These are phyloP conservation scores for Trametes elegans DNA, from an alignment of 768 basidiomycete species.

Conservation along the genomic window DNA sequence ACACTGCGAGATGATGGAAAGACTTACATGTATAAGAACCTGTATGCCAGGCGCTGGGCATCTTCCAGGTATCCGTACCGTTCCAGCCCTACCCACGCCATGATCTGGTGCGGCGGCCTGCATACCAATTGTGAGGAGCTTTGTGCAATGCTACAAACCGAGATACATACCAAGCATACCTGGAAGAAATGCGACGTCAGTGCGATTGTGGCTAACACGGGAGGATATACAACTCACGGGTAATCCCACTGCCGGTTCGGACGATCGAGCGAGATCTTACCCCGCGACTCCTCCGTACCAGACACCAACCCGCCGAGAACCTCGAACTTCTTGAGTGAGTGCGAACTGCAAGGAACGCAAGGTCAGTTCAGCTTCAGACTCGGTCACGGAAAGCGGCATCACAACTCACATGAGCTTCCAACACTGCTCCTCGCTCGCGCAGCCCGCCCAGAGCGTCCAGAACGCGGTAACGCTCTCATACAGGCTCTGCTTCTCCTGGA, in stretches of 20 bases:
- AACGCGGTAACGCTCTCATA: slow-evolving; percentile 97
- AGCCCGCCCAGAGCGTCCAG: slow-evolving; percentile 98
- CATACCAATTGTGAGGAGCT: slow-evolving; percentile 13
- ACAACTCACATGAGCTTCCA: slow-evolving; percentile 91
- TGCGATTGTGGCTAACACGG: not conserved
- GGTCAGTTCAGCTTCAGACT: slow-evolving; percentile 9
- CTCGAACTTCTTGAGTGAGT: slow-evolving; percentile 93
- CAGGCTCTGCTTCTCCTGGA: slow-evolving; percentile 83
- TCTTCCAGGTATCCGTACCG: slow-evolving; percentile 95
- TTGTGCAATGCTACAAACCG: not conserved
- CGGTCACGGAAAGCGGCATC: not conserved
- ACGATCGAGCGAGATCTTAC: slow-evolving; percentile 91
- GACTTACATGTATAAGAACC: slow-evolving; percentile 94
- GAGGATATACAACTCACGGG: slow-evolving; percentile 55
- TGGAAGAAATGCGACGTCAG: slow-evolving; percentile 29
- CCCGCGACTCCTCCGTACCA: slow-evolving; percentile 94
- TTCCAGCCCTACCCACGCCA: slow-evolving; percentile 96
- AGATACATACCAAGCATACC: slow-evolving; percentile 62
- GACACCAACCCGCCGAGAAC: slow-evolving; percentile 93
- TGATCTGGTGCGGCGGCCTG: slow-evolving; percentile 97
- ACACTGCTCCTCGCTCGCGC: slow-evolving; percentile 93
- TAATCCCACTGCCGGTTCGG: slow-evolving; percentile 99
- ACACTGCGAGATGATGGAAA: slow-evolving; percentile 4
- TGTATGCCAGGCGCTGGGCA: slow-evolving; percentile 88
- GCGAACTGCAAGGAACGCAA: slow-evolving; percentile 47